phyloP scores from a whole-genome alignment of 2,329 filamentous ascomycete species.

The Monilinia laxa region DNA sequence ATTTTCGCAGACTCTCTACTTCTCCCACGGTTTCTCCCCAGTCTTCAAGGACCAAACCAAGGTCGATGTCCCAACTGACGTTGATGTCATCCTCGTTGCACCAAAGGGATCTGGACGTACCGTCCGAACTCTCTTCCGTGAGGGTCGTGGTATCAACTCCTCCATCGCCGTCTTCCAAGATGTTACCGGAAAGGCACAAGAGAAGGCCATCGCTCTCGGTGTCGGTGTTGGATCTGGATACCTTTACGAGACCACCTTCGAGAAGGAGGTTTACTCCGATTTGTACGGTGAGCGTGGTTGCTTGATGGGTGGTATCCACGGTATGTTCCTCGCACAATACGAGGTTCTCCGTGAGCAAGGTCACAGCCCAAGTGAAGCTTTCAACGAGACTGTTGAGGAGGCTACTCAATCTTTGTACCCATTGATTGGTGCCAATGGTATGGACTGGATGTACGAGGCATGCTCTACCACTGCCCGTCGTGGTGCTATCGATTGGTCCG shows the following conservation, averaged over 20 bases:
- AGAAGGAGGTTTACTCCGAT: slow-evolving; percentile 99
- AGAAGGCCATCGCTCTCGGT: slow-evolving; percentile 95
- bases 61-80: slow-evolving; percentile 91
- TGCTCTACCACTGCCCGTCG: slow-evolving; percentile 98
- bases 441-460: slow-evolving; percentile 99
- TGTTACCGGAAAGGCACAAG: slow-evolving; percentile 94
- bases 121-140: slow-evolving; percentile 96
- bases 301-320: slow-evolving; percentile 99
- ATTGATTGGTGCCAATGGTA: slow-evolving; percentile 93
- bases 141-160: slow-evolving; percentile 99
- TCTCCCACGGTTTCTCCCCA: slow-evolving; percentile 99
- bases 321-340: slow-evolving; percentile 99
- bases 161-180: slow-evolving; percentile 98
- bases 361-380: slow-evolving; percentile 96
- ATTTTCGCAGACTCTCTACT: slow-evolving; percentile 82
- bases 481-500: slow-evolving; percentile 98
- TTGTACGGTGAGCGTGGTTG: slow-evolving; percentile 99
- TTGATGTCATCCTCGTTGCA: slow-evolving; percentile 98
- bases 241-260: slow-evolving; percentile 99
- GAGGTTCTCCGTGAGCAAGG: slow-evolving; percentile 98
- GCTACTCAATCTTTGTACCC: slow-evolving; percentile 98
- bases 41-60: slow-evolving; percentile 99
- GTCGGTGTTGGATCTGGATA: slow-evolving; percentile 97
- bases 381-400: slow-evolving; percentile 99
- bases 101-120: slow-evolving; percentile 99